Evolutionary conservation across 192 early-diverging fungal species (phyloP).

Genomic region (Dispira parvispora): DNA sequence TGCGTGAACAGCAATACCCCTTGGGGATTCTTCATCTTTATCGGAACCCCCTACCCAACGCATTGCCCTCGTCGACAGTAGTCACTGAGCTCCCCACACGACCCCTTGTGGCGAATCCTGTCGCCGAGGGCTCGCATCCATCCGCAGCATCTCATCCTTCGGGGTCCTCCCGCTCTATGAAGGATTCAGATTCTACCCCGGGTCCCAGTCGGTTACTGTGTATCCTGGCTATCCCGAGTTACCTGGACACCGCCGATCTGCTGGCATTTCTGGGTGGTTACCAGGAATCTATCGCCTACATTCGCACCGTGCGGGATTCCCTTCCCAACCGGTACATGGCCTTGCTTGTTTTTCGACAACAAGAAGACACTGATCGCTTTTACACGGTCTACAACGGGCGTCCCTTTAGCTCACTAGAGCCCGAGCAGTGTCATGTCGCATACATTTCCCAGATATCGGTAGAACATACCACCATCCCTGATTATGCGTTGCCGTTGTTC

Average conservation of each 20-base stretch:
- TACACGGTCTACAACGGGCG: conserved; percentile 65
- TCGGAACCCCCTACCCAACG: conserved; percentile 20
- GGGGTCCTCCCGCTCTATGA: too few species aligned
- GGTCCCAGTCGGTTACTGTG: conserved; percentile 25
- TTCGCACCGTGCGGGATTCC: conserved; percentile 62
- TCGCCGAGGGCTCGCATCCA: too few species aligned
- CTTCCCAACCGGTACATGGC: conserved; percentile 81
- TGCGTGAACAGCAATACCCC: neutral
- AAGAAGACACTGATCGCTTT: conserved; percentile 42
- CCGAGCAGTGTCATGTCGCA: conserved; percentile 68
- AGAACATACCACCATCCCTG: conserved; percentile 35
- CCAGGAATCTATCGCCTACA: conserved; percentile 46
- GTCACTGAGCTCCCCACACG: conserved; percentile 13
- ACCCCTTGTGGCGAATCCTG: conserved; percentile 16
- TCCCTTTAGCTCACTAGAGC: conserved; percentile 74
- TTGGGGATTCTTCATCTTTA: conserved; percentile 49
- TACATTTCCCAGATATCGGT: conserved; percentile 57
- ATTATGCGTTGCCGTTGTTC: conserved; percentile 37
- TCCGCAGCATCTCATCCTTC: too few species aligned
- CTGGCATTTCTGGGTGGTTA: conserved; percentile 63
- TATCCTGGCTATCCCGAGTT: conserved; percentile 74
- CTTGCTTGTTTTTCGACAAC: conserved; percentile 57
- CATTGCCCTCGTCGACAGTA: conserved; percentile 1
- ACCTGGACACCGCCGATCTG: conserved; percentile 82
- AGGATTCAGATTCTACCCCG: neutral